phyloP scores from a whole-genome alignment of 805 yeast species.

The Cyberlindnera samutprakarnensis region DNA sequence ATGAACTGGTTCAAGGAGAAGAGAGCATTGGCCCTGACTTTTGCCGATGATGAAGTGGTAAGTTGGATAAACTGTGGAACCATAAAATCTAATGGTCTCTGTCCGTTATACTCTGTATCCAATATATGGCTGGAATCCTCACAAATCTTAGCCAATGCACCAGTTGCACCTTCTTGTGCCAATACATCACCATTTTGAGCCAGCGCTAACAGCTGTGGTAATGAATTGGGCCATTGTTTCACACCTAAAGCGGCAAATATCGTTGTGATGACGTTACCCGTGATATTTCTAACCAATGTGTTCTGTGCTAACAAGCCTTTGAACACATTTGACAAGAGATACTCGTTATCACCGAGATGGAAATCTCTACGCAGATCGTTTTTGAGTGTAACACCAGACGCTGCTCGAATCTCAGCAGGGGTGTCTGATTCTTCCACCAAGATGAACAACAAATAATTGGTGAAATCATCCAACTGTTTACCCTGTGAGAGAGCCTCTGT shows the following conservation, averaged over 20 bases:
- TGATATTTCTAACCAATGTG: slow-evolving; percentile 70
- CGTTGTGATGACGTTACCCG: slow-evolving; percentile 86
- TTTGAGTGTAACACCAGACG: slow-evolving; percentile 83
- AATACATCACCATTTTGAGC: slow-evolving; percentile 40
- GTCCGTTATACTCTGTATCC: slow-evolving; percentile 57
- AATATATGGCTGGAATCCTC: slow-evolving; percentile 73
- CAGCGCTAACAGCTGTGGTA: slow-evolving; percentile 62
- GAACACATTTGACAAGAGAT: slow-evolving; percentile 29
- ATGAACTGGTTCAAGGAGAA: slow-evolving; percentile 73
- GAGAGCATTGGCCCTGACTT: slow-evolving; percentile 54
- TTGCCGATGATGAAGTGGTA: slow-evolving; percentile 33
- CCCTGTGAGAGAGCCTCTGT: slow-evolving; percentile 69
- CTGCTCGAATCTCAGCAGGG: slow-evolving; percentile 61
- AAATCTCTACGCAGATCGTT: slow-evolving; percentile 50
- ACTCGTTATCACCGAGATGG: slow-evolving; percentile 24
- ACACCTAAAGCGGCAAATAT: slow-evolving; percentile 65
- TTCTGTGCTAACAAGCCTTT: slow-evolving; percentile 46
- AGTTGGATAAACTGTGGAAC: slow-evolving; percentile 58
- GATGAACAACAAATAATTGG: slow-evolving; percentile 69
- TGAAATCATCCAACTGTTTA: slow-evolving; percentile 63
- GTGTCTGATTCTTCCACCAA: slow-evolving; percentile 46
- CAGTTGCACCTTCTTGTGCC: slow-evolving; percentile 59
- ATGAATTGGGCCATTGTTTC: slow-evolving; percentile 62
- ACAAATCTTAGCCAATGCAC: slow-evolving; percentile 80
- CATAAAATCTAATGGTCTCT: slow-evolving; percentile 60